These are phyloP conservation scores for Pouteria campechiana DNA, from an alignment of 179 eudicot genomes.

Conservation along the genomic window DNA sequence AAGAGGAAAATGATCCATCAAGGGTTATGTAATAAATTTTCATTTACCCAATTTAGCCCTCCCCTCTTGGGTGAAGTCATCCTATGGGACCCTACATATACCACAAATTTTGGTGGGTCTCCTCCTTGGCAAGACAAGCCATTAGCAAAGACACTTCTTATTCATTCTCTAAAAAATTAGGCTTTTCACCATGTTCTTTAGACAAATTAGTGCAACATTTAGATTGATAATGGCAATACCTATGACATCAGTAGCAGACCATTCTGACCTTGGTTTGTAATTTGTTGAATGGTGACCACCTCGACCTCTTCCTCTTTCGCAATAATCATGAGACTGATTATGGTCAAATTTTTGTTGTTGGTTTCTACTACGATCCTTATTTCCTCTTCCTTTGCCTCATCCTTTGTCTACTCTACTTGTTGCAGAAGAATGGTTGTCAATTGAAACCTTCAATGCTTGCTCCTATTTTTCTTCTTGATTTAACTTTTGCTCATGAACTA, in stretches of 20 bases:
- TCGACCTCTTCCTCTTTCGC: neutral
- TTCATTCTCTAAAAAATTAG: conserved; percentile 5
- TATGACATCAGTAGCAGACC: neutral
- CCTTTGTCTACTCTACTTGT: neutral
- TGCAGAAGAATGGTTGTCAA: neutral
- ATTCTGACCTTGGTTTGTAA: neutral
- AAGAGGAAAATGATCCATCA: too few species aligned
- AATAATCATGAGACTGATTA: neutral
- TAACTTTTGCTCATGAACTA: neutral
- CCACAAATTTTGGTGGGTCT: too few species aligned
- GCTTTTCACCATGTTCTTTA: neutral
- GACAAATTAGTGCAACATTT: neutral
- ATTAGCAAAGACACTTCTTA: neutral
- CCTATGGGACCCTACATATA: too few species aligned
- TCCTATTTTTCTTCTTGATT: neutral
- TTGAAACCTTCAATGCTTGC: neutral
- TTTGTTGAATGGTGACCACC: neutral
- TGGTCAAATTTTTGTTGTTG: too few species aligned
- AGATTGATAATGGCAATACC: conserved; percentile 1
- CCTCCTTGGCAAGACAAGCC: neutral
- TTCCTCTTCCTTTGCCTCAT: neutral
- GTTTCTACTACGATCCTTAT: neutral
- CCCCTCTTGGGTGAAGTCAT: too few species aligned
- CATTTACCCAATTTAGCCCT: too few species aligned
- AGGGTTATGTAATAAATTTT: too few species aligned